A percentile compares a stretch with the other conserved stretches of the same genome.
These are phyloP conservation scores for Trifolium subterraneum DNA, from an alignment of 306 rosid species.

Conservation along the genomic window DNA sequence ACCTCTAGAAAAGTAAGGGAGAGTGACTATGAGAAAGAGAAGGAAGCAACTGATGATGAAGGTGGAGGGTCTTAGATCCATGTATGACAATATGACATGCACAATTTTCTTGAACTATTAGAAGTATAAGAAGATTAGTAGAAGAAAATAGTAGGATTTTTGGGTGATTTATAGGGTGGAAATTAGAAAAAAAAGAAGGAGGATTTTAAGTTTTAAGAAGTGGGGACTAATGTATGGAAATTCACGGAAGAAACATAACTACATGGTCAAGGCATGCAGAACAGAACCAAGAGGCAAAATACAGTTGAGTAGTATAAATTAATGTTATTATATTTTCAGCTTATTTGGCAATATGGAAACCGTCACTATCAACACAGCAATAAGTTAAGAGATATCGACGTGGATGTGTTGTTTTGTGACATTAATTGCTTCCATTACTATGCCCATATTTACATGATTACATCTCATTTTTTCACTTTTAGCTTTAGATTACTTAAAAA, in stretches of 20 bases:
- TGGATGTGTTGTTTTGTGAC: slow-evolving; percentile 57
- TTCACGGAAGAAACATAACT: slow-evolving; percentile 41
- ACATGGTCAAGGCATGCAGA: neutral
- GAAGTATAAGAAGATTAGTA: neutral
- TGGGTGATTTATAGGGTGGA: slow-evolving; percentile 10
- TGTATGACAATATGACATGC: slow-evolving; percentile 38
- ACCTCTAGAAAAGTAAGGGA: slow-evolving; percentile 56
- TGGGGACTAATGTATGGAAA: neutral
- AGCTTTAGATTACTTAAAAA: no score
- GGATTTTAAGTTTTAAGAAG: slow-evolving; percentile 12
- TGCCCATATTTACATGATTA: no score
- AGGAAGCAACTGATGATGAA: slow-evolving; percentile 41
- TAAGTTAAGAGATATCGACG: slow-evolving; percentile 52
- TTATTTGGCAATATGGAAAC: slow-evolving; percentile 48
- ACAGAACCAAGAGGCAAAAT: slow-evolving; percentile 23
- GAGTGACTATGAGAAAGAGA: slow-evolving; percentile 54
- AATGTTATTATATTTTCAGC: neutral
- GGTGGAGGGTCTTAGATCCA: slow-evolving; percentile 58
- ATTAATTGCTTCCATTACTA: slow-evolving; percentile 50
- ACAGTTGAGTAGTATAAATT: neutral
- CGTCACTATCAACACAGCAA: slow-evolving; percentile 61
- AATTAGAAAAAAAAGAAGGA: neutral
- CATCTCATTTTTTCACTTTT: no score
- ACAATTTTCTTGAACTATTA: neutral
- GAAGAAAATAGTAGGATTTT: neutral